Evolutionary conservation across 139 green algal genomes (phyloP), one percentile per base, ranked within the genome.

Genomic region (Coelastrella sp.): DNA sequence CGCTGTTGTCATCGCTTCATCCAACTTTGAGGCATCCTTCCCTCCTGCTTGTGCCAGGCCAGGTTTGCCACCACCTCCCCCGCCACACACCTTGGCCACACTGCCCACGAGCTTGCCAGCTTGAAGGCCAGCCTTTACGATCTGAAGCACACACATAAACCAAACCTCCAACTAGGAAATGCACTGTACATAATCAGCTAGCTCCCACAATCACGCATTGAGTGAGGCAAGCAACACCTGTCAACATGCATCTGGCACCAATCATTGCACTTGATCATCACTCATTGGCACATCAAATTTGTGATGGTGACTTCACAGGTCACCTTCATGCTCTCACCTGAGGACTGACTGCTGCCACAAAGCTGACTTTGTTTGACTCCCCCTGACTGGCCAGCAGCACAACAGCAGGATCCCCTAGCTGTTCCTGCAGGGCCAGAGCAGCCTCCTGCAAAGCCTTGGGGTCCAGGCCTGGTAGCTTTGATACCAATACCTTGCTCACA

Each of bases 41-140:
- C 94, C 96, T 27, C 96, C 96, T 48, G 96, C 96, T 79, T 98
- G 95, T 2, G 96, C 96, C 32, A 98, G 85, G 35, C 90, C 94
- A 2, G 96, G 95, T 85, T 94, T 92, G 30, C 96, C 96, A 25
- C 96, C 96, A 25, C 96, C 96, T 4, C 95, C 95, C 5, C 96
- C 96, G 2, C 95, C 95, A 84, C 96, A 98, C 51, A 97, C 72
- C 89, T 98, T 97, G 34, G 96, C 96, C 32, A 98, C 87, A 11
- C 83, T 84, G 5, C 96, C 95, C 17, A 98, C 89, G 37, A 98
- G 90, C 82, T 96, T 96, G 74, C 96, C 96, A 11, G 96, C 96
- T 27, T 97, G 81, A 37, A 96, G 45, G 0, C 91, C 91, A 7
- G 38, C 75, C 69, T 90, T 90, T 30, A 96, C 87, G 19, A 89